Evolutionary conservation across 805 yeast genomes (phyloP).

Genomic region (Torulaspora microellipsoides): DNA sequence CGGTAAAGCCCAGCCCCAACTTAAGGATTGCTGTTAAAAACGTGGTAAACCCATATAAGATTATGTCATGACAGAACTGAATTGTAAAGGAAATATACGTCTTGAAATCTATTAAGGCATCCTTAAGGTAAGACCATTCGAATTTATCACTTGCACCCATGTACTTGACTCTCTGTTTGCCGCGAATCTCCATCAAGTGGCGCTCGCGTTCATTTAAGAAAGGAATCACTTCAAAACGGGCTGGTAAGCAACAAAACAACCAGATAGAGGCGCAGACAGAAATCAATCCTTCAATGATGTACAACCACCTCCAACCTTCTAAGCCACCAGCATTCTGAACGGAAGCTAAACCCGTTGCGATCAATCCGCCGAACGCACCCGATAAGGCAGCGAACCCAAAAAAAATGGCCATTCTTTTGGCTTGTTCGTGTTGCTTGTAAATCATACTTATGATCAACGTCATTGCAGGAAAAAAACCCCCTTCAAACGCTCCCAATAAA

Average conservation of each 20-base stretch:
- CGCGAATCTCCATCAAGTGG: conserved; percentile 26
- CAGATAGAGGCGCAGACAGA: conserved; percentile 29
- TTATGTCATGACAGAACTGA: conserved; percentile 43
- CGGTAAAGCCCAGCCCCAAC: conserved; percentile 19
- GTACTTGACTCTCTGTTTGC: conserved; percentile 26
- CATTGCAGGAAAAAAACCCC: conserved; percentile 51
- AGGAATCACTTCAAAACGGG: conserved; percentile 29
- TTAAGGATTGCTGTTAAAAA: conserved; percentile 41
- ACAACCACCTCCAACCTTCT: conserved; percentile 63
- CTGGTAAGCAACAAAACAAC: conserved; percentile 34
- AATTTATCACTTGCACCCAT: conserved; percentile 26
- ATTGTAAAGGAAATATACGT: conserved; percentile 35
- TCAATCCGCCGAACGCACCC: conserved; percentile 48
- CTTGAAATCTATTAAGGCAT: conserved; percentile 38
- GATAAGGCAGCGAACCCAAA: conserved; percentile 52
- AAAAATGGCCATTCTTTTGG: conserved; percentile 49
- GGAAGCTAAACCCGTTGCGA: conserved; percentile 50
- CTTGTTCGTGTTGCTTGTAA: conserved; percentile 45
- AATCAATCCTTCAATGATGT: conserved; percentile 48
- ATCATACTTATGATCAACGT: conserved; percentile 51
- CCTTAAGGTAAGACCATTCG: conserved; percentile 31
- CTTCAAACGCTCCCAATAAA: conserved; percentile 56
- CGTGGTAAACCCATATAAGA: conserved; percentile 41
- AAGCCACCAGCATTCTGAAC: conserved; percentile 44
- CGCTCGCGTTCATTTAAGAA: conserved; percentile 34